Evolutionary conservation across 371 early-diverging fungal species (phyloP).

Genomic region (Mortierella sp.): DNA sequence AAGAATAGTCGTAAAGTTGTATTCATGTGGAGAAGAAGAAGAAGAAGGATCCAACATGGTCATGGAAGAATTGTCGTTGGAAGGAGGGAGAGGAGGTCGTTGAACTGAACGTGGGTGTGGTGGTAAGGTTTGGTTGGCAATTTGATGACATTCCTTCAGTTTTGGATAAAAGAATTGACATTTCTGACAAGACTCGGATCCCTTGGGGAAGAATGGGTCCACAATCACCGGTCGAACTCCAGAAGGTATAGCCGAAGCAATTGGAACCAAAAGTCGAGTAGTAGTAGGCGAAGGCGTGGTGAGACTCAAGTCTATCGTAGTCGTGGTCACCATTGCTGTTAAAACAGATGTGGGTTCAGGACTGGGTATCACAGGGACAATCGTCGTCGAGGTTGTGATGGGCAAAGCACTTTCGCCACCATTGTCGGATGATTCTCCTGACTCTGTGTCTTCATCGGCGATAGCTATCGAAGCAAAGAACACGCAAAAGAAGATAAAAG

Average conservation of each 20-base stretch:
- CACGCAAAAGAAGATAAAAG: neutral
- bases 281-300: conserved; percentile 4
- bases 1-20: conserved; percentile 26
- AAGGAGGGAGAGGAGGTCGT: neutral
- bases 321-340: neutral
- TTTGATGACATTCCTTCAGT: conserved; percentile 34
- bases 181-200: conserved; percentile 43
- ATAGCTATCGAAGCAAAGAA: too few relatives aligned
- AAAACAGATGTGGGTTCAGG: neutral
- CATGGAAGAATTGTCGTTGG: neutral
- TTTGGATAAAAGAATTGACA: conserved; percentile 41
- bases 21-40: neutral
- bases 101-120: neutral
- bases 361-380: neutral
- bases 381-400: neutral
- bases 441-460: too few relatives aligned
- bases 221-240: too few relatives aligned
- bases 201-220: conserved; percentile 25
- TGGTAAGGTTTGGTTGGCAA: conserved; percentile 21
- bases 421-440: too few relatives aligned
- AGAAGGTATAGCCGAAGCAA: neutral
- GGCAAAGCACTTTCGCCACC: neutral
- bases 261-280: neutral
- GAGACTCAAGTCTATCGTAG: conserved; percentile 6
- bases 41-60: too few relatives aligned